These are phyloP conservation scores for Barnettozyma sucrosica DNA, from an alignment of 805 yeast species.

Conservation along the genomic window DNA sequence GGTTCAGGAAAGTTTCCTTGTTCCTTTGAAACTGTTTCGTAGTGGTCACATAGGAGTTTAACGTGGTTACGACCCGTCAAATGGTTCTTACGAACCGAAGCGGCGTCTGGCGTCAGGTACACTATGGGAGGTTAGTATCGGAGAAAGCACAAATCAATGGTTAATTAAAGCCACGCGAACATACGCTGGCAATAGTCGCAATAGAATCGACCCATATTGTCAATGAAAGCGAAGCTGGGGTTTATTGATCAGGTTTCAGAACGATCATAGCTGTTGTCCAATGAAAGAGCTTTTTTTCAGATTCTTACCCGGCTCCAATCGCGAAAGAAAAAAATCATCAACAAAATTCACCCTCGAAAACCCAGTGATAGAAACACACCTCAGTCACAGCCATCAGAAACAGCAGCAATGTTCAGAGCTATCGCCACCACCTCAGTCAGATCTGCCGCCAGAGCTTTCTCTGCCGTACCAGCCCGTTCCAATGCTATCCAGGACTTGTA, in stretches of 20 bases:
- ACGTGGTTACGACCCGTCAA: constrained; percentile 72
- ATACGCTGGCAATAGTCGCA: constrained; percentile 75
- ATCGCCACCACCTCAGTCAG: constrained; percentile 21
- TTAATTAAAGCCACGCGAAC: neutral
- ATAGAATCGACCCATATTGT: constrained; percentile 59
- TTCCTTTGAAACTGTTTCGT: constrained; percentile 40
- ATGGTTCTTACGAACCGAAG: constrained; percentile 79
- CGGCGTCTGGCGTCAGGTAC: constrained; percentile 81
- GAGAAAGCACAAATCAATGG: neutral
- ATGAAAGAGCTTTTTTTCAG: constrained; percentile 6
- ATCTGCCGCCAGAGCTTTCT: constrained; percentile 31
- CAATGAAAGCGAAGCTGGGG: neutral
- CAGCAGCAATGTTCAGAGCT: constrained; percentile 20
- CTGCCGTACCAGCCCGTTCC: constrained; percentile 30
- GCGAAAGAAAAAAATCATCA: constrained; percentile 1
- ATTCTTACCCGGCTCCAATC: constrained; percentile 2
- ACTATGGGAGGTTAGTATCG: constrained; percentile 28
- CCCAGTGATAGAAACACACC: neutral
- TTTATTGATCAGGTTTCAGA: neutral
- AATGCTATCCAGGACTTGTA: constrained; percentile 80
- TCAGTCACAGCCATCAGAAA: neutral
- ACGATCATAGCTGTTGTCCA: constrained; percentile 3
- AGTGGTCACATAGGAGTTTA: constrained; percentile 65
- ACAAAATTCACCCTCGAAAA: neutral
- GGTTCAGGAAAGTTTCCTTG: constrained; percentile 25